phyloP scores from a whole-genome alignment of 805 yeast genomes.

The Cyberlindnera saturnus region DNA sequence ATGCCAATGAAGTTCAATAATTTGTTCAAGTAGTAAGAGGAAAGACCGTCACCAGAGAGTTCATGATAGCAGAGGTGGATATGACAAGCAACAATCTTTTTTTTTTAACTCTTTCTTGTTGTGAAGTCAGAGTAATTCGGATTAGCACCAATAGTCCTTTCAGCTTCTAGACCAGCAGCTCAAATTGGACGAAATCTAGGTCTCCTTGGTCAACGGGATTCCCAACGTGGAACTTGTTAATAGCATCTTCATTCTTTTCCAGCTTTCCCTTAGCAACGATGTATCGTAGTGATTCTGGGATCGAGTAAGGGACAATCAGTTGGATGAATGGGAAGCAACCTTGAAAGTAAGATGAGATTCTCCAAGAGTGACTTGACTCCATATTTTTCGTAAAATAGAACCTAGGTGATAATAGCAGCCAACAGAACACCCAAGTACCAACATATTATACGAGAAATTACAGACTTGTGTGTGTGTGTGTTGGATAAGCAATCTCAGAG shows the following conservation, averaged over 20 bases:
- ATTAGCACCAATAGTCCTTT: conserved; percentile 25
- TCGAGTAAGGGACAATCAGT: conserved; percentile 26
- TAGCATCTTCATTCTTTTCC: conserved; percentile 36
- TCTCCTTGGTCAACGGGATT: conserved; percentile 20
- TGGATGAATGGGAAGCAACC: conserved; percentile 41
- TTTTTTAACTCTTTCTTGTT: conserved; percentile 28
- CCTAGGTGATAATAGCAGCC: conserved; percentile 28
- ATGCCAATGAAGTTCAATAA: conserved; percentile 50
- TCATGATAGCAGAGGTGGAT: conserved; percentile 33
- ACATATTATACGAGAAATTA: conserved; percentile 40
- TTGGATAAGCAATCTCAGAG: conserved; percentile 46
- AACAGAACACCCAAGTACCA: conserved; percentile 49
- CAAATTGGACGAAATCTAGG: conserved; percentile 29
- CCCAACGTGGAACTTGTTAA: conserved; percentile 35
- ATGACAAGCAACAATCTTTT: conserved; percentile 33
- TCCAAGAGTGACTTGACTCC: conserved; percentile 37
- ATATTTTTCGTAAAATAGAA: conserved; percentile 24
- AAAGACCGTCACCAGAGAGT: conserved; percentile 45
- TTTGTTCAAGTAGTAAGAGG: conserved; percentile 41
- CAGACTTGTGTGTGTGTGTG: conserved; percentile 33
- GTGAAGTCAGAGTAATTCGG: conserved; percentile 33
- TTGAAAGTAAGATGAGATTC: conserved; percentile 48
- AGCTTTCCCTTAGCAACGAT: conserved; percentile 33
- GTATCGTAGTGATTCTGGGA: conserved; percentile 48
- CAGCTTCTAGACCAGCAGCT: conserved; percentile 35